These are phyloP conservation scores for Pythium guiyangense DNA, from an alignment of 352 stramenopile genomes.

Conservation along the genomic window DNA sequence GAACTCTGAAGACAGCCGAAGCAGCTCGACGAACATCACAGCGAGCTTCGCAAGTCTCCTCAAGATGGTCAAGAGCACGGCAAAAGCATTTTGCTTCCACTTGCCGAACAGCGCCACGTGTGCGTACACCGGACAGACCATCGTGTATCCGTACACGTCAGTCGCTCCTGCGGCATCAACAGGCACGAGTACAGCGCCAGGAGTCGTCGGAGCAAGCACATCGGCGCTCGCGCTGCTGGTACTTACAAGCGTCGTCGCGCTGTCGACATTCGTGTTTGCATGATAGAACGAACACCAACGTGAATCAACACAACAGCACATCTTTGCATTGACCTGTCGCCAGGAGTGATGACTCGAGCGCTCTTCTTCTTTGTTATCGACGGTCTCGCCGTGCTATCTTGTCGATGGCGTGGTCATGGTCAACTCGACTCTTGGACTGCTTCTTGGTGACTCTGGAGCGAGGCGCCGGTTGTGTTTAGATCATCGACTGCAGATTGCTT, in stretches of 20 bases:
- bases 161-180: not conserved
- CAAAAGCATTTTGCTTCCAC: conserved; percentile 20
- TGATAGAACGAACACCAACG: too few species aligned
- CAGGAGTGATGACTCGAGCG: too few species aligned
- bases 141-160: conserved; percentile 17
- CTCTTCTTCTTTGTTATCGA: too few species aligned
- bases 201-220: not conserved
- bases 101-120: conserved; percentile 24
- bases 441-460: too few species aligned
- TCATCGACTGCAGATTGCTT: too few species aligned
- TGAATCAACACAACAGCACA: too few species aligned
- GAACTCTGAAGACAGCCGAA: not conserved
- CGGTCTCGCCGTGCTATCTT: too few species aligned
- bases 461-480: too few species aligned
- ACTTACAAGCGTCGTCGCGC: not conserved
- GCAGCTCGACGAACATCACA: conserved; percentile 1
- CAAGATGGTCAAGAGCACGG: not conserved
- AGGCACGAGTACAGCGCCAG: not conserved
- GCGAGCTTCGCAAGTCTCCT: not conserved
- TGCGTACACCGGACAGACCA: conserved; percentile 20
- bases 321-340: too few species aligned
- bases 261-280: not conserved
- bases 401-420: too few species aligned
- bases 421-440: too few species aligned
- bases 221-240: not conserved